Base-by-base conservation (phyloP, 352 stramenopile genomes). In the Globisporangium camurandrum region DNA sequence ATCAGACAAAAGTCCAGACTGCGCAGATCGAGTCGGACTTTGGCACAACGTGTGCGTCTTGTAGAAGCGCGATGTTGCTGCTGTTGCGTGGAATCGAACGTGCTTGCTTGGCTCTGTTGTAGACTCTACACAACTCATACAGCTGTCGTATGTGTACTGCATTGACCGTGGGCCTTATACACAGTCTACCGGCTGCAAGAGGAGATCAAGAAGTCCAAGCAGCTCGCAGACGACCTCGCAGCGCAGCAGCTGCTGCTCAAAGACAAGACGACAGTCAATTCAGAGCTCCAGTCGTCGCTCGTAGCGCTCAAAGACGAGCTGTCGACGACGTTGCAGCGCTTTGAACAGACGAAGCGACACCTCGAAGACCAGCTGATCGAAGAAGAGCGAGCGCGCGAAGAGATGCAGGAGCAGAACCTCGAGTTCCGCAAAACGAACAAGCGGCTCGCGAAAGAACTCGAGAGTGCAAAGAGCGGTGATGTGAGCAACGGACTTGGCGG, bases 331-430 rank as follows among this genome's bases (percentile, higher is more conserved):
- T 47, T 82, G 28, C 72, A 77, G 48, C 71, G 72, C 2, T 81
- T 73, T 16, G 75, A 87, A 20, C 75, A 88, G 40, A 84, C 70
- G 3, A 92, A 88, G 44, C 73, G 80, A 2, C 71, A 87, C 40
- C 50, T 89, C 2, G 77, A 92, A 62, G 80, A 92, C 58, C 77
- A 89, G 40, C 65, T 92, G 8, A 69, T 75, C 33, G 75, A 86
- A 48, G 80, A 92, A 46, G 80, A 92, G 50, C 72, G 73, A 16
- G 61, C 65, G 27, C 50, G 73, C 4, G 80, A 89, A 45, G 77
- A 88, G 33, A 66, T 80, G 45, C 80, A 92, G 46, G 77, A 92
- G 37, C 66, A 88, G 41, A 86, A 78, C 36, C 51, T 89, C 24
- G 77, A 86, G 41, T 79, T 88, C 47, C 72, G 76, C 41, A 80